phyloP scores from a whole-genome alignment of 2,329 filamentous ascomycete species.

The Periconia sp. region DNA sequence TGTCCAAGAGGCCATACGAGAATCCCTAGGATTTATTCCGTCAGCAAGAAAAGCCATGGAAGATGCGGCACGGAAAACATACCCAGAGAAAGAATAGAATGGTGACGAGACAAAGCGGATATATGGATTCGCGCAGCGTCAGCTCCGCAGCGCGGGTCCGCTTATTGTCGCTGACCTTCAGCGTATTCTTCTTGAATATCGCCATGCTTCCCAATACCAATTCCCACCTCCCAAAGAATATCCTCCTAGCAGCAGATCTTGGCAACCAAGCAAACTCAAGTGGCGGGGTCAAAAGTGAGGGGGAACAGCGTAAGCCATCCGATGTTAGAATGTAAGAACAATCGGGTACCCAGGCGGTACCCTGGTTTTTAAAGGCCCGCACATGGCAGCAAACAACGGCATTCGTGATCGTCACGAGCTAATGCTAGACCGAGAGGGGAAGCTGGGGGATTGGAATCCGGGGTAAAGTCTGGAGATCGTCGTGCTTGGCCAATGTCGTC shows the following conservation, averaged over 20 bases:
- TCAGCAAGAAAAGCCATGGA: not conserved
- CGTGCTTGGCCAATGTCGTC: slow-evolving; percentile 3
- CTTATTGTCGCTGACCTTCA: slow-evolving; percentile 46
- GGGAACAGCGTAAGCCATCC: slow-evolving; percentile 1
- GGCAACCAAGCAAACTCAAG: not conserved
- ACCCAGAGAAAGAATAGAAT: slow-evolving; percentile 70
- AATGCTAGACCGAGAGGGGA: slow-evolving; percentile 10
- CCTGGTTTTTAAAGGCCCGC: not conserved
- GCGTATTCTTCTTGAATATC: slow-evolving; percentile 36
- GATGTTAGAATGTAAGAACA: too few relatives aligned
- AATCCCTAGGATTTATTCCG: slow-evolving; percentile 49
- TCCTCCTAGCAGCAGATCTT: too few relatives aligned
- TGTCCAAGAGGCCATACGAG: slow-evolving; percentile 63
- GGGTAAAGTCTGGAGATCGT: slow-evolving; percentile 14
- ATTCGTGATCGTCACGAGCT: too few relatives aligned
- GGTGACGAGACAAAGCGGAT: slow-evolving; percentile 70
- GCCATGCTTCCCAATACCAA: slow-evolving; percentile 22
- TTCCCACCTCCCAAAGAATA: not conserved
- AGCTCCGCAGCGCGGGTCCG: slow-evolving; percentile 65
- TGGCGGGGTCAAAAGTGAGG: not conserved
- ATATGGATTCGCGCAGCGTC: slow-evolving; percentile 70
- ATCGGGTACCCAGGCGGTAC: not conserved
- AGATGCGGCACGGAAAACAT: slow-evolving; percentile 10
- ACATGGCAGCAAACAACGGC: too few relatives aligned
- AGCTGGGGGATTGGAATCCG: slow-evolving; percentile 11